These are phyloP conservation scores for Fraxinus angustifolia DNA, from an alignment of 305 asterid genomes.

Conservation along the genomic window DNA sequence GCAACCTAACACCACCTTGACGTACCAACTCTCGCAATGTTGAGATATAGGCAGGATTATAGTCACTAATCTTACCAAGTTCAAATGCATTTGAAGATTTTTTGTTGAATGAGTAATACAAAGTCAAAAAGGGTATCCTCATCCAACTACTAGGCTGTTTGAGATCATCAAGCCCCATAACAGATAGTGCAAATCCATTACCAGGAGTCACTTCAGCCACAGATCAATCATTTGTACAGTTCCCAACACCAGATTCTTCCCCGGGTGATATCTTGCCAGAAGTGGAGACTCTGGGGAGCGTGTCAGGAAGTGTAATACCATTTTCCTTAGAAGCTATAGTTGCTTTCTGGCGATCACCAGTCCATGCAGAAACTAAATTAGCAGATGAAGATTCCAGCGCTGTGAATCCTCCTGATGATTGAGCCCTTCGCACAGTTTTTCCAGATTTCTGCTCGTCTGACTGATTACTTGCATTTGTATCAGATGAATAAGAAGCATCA, in stretches of 20 bases:
- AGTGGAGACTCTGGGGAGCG: slow-evolving; percentile 29
- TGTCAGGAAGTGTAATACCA: slow-evolving; percentile 30
- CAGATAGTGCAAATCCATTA: slow-evolving; percentile 30
- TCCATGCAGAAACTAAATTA: slow-evolving; percentile 60
- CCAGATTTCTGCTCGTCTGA: slow-evolving; percentile 31
- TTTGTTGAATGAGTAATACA: slow-evolving; percentile 44
- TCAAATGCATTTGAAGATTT: slow-evolving; percentile 38
- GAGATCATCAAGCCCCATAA: slow-evolving; percentile 32
- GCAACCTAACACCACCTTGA: slow-evolving; percentile 63
- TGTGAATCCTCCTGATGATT: slow-evolving; percentile 55
- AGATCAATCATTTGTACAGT: slow-evolving; percentile 25
- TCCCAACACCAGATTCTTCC: slow-evolving; percentile 32
- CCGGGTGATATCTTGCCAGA: slow-evolving; percentile 24
- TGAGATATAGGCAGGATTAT: slow-evolving; percentile 55
- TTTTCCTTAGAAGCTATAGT: slow-evolving; percentile 27
- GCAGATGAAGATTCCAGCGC: slow-evolving; percentile 55
- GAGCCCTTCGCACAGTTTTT: slow-evolving; percentile 51
- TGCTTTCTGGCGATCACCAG: slow-evolving; percentile 51
- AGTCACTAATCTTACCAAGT: slow-evolving; percentile 44
- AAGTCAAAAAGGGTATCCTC: slow-evolving; percentile 44
- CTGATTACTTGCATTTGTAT: slow-evolving; percentile 30
- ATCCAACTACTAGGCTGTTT: slow-evolving; percentile 55
- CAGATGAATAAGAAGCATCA: slow-evolving; percentile 32
- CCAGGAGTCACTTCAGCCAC: slow-evolving; percentile 29
- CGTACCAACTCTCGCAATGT: slow-evolving; percentile 54